phyloP scores from a whole-genome alignment of 31 red algal species.

The Asparagopsis taxiformis region DNA sequence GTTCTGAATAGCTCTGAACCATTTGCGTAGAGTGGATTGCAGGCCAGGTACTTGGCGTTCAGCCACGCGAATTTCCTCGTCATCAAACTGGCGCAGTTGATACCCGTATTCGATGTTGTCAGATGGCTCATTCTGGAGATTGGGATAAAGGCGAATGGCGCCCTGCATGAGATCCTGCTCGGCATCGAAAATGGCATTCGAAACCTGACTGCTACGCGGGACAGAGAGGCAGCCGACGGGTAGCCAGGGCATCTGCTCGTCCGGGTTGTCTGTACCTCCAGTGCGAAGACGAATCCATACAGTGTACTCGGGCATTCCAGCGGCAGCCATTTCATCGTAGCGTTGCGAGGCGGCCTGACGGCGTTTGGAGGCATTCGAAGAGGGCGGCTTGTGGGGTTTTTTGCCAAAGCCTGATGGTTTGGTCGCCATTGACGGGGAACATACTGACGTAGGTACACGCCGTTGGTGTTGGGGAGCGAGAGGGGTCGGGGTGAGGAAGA shows the following conservation, averaged over 20 bases:
- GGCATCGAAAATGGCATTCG: slow-evolving; percentile 62
- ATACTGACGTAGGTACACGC: no score
- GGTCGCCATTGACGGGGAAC: no score
- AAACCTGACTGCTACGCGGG: slow-evolving; percentile 60
- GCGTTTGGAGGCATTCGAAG: no score
- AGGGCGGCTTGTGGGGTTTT: no score
- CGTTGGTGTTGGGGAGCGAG: no score
- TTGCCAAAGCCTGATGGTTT: no score
- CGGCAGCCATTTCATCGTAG: slow-evolving; percentile 71
- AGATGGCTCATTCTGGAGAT: slow-evolving; percentile 50
- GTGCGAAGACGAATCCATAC: slow-evolving; percentile 71
- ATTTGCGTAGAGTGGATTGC: slow-evolving; percentile 43
- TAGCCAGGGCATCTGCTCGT: slow-evolving; percentile 70
- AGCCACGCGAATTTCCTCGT: slow-evolving; percentile 67
- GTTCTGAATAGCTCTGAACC: slow-evolving; percentile 53
- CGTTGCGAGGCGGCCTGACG: slow-evolving; percentile 53
- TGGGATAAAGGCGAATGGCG: slow-evolving; percentile 77
- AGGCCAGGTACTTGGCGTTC: slow-evolving; percentile 31
- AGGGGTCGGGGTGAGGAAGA: no score
- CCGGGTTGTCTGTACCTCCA: slow-evolving; percentile 17
- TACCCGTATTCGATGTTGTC: slow-evolving; percentile 79
- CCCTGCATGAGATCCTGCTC: slow-evolving; percentile 73
- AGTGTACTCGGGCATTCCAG: slow-evolving; percentile 83
- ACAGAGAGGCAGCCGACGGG: slow-evolving; percentile 77
- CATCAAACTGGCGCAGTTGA: slow-evolving; percentile 71